phyloP scores from a whole-genome alignment of 2,329 filamentous ascomycete species.

The Alternaria metachromatica region DNA sequence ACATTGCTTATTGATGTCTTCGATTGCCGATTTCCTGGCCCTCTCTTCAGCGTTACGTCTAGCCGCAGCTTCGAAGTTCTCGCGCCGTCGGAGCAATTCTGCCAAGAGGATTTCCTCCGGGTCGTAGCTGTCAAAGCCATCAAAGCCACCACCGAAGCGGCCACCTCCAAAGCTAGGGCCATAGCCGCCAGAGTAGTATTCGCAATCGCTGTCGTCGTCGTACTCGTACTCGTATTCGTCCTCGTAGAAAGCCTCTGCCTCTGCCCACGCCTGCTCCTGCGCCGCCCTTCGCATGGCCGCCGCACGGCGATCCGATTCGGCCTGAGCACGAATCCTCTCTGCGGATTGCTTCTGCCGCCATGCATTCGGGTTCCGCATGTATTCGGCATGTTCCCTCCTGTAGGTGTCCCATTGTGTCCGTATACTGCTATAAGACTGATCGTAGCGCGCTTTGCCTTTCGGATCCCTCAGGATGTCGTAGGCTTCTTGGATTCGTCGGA shows the following conservation, averaged over 20 bases:
- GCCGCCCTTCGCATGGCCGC: background rate
- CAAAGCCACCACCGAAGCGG: background rate
- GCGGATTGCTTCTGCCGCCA: background rate
- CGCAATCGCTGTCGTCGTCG: background rate
- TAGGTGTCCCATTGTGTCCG: background rate
- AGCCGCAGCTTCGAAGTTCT: background rate
- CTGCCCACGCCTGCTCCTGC: too few species aligned
- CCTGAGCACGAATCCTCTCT: background rate
- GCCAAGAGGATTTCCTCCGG: background rate
- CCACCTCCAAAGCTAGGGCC: background rate
- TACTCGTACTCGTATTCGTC: too few species aligned
- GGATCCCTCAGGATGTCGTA: background rate
- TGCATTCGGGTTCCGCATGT: background rate
- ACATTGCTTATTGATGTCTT: background rate
- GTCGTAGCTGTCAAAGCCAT: background rate
- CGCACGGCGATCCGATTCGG: background rate
- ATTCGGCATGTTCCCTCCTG: background rate
- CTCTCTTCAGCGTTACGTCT: background rate
- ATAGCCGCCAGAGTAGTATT: background rate
- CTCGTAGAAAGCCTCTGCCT: background rate
- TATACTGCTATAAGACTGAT: background rate
- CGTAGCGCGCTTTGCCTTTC: background rate
- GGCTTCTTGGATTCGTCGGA: background rate
- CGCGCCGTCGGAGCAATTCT: background rate
- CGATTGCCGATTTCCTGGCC: background rate